Conservation (phyloP, 352 stramenopile genomes). For the Globisporangium parvum region DNA sequence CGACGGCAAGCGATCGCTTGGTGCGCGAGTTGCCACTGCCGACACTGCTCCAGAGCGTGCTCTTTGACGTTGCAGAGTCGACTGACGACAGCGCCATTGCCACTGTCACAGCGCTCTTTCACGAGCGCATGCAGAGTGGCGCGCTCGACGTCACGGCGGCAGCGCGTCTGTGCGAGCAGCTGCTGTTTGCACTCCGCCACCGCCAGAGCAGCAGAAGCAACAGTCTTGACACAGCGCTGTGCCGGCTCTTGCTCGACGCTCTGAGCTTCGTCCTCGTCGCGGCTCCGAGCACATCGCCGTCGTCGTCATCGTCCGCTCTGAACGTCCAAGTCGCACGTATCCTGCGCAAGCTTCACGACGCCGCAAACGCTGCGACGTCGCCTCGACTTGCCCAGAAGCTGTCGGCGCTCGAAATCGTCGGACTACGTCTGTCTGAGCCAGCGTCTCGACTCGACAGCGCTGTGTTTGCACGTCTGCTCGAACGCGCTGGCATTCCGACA, state of each 20-base stretch:
- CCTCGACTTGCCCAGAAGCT: slow-evolving; percentile 19
- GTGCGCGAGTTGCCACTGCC: slow-evolving; percentile 9
- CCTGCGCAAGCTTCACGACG: slow-evolving; percentile 29
- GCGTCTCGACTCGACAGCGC: neutral
- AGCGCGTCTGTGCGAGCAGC: slow-evolving; percentile 37
- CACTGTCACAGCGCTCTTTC: slow-evolving; percentile 9
- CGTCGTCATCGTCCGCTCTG: neutral
- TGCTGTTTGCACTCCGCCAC: slow-evolving; percentile 34
- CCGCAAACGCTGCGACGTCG: slow-evolving; percentile 5
- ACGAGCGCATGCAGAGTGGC: slow-evolving; percentile 7
- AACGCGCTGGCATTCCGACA: slow-evolving; percentile 10
- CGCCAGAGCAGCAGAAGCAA: slow-evolving; percentile 3
- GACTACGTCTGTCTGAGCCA: slow-evolving; percentile 7
- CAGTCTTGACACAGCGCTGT: slow-evolving; percentile 15
- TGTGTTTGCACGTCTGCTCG: neutral
- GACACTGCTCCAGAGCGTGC: slow-evolving; percentile 14
- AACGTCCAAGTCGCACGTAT: slow-evolving; percentile 19
- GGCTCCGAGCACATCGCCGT: neutral
- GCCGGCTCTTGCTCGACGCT: slow-evolving; percentile 28
- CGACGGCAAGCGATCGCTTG: slow-evolving; percentile 2
- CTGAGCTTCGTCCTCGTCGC: slow-evolving; percentile 26
- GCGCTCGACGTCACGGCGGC: slow-evolving; percentile 17
- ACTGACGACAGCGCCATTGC: neutral
- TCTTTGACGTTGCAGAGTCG: neutral
- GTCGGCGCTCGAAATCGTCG: slow-evolving; percentile 23